A percentile compares a stretch with the other conserved stretches of the same genome.
Conservation (phyloP, 257 asterid species). For the Scutellaria minor region DNA sequence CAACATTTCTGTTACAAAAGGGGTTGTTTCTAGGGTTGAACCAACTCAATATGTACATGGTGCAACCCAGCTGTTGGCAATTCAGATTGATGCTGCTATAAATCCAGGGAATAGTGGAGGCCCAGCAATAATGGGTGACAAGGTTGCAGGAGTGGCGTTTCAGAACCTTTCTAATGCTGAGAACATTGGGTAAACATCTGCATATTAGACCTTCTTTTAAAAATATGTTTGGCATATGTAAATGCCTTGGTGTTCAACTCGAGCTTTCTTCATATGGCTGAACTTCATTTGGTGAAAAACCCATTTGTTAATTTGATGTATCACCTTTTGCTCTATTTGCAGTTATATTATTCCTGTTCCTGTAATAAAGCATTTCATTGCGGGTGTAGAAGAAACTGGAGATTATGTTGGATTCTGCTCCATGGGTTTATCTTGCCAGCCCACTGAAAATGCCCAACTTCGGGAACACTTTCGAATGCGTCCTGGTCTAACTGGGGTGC, state of each 20-base stretch:
- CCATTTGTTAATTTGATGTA: constrained; percentile 2
- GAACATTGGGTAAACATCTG: constrained; percentile 73
- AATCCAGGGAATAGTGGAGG: constrained; percentile 99
- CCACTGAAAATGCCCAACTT: constrained; percentile 88
- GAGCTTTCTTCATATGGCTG: background rate
- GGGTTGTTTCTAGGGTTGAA: constrained; percentile 97
- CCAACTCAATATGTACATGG: constrained; percentile 97
- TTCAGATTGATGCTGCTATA: constrained; percentile 98
- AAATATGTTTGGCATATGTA: constrained; percentile 17
- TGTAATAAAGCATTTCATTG: constrained; percentile 82
- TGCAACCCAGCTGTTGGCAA: constrained; percentile 87
- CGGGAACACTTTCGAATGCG: constrained; percentile 73
- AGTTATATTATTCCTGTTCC: constrained; percentile 97
- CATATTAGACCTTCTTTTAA: background rate
- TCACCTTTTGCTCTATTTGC: constrained; percentile 33
- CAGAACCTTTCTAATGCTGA: constrained; percentile 99
- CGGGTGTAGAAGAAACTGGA: constrained; percentile 92
- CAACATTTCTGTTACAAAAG: constrained; percentile 96
- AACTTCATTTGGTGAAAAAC: background rate
- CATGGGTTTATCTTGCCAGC: constrained; percentile 91
- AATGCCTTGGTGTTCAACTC: background rate
- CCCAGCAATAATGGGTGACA: constrained; percentile 97
- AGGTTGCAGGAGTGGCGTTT: constrained; percentile 97
- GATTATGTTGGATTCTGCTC: constrained; percentile 90
- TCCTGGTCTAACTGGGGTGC: constrained; percentile 82